phyloP scores from a whole-genome alignment of 305 asterid genomes.

The Coffea humblotiana region DNA sequence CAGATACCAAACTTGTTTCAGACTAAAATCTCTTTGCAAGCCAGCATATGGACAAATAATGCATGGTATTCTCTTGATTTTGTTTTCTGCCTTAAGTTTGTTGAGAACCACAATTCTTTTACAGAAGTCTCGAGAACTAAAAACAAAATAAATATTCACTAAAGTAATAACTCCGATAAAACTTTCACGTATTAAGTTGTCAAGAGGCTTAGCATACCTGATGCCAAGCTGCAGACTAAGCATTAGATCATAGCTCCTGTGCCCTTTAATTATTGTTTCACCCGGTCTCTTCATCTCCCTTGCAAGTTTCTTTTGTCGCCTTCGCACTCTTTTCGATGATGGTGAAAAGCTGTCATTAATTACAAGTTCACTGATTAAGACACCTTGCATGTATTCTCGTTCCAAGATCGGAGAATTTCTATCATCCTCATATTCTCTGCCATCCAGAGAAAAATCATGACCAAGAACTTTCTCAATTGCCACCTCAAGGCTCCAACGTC shows the following conservation, averaged over 20 bases:
- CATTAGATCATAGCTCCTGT: constrained; percentile 97
- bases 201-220: constrained; percentile 51
- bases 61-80: background rate
- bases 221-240: constrained; percentile 97
- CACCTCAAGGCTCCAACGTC: constrained; percentile 96
- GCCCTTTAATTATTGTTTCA: constrained; percentile 93
- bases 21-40: background rate
- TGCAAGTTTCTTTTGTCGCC: constrained; percentile 67
- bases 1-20: background rate
- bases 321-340: constrained; percentile 63
- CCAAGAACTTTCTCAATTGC: constrained; percentile 85
- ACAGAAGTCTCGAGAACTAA: background rate
- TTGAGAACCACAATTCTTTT: background rate
- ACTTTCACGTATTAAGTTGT: background rate
- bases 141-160: background rate
- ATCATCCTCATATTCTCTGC: constrained; percentile 45
- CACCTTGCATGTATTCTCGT: constrained; percentile 98
- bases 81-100: background rate
- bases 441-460: constrained; percentile 50
- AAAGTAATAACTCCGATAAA: background rate
- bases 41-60: background rate
- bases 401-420: constrained; percentile 64
- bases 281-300: constrained; percentile 85
- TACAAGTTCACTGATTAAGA: constrained; percentile 80
- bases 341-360: constrained; percentile 69